Conservation (phyloP, 164 flowering plant species). For the Vitis cinerea region DNA sequence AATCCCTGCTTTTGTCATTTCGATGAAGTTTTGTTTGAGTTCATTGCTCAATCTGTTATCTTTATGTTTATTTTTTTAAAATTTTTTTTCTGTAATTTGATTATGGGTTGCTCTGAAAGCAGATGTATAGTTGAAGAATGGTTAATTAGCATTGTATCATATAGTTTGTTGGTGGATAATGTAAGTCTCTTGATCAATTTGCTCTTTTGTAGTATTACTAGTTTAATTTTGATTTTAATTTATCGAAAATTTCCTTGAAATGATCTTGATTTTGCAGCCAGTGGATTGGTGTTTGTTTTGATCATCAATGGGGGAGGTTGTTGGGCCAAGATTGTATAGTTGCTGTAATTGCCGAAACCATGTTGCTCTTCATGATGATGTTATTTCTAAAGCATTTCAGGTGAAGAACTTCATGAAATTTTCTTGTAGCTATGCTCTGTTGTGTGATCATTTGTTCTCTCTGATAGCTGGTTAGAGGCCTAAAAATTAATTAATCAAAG, state of each 20-base stretch:
- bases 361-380: conserved; percentile 67
- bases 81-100: too few species aligned
- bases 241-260: too few species aligned
- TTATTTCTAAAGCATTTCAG: conserved; percentile 69
- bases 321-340: conserved; percentile 60
- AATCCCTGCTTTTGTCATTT: not conserved
- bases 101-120: not conserved
- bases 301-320: conserved; percentile 39
- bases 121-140: conserved; percentile 1
- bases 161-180: not conserved
- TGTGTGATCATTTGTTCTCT: not conserved
- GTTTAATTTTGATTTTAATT: not conserved
- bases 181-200: not conserved
- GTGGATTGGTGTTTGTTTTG: not conserved
- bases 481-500: not conserved
- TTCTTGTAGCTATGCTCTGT: not conserved
- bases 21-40: too few species aligned
- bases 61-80: too few species aligned
- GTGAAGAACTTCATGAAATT: conserved; percentile 20
- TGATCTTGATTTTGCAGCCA: conserved; percentile 6
- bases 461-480: not conserved
- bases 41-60: too few species aligned
- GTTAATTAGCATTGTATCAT: not conserved
- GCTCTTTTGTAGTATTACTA: not conserved
- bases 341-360: conserved; percentile 71